Conservation (phyloP, 2,329 filamentous ascomycete species). For the Lachnellula suecica region DNA sequence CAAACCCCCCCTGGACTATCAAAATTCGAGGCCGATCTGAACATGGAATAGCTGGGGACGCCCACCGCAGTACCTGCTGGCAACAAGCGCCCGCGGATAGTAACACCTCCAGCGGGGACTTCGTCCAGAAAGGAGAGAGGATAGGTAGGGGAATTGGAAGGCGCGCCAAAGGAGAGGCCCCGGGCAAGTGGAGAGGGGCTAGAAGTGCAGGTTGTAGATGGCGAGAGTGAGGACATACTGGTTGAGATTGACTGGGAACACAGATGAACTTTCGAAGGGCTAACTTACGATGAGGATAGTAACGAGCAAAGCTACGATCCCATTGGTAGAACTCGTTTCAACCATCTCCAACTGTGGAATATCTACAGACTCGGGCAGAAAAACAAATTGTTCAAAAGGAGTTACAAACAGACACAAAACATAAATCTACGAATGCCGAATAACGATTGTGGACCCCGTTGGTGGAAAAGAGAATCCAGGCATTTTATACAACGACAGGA, state of each 20-base stretch:
- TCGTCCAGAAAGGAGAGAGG: not conserved
- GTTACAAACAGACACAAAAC: not conserved
- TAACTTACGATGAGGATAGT: not conserved
- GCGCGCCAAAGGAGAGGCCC: slow-evolving; percentile 23
- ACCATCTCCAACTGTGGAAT: not conserved
- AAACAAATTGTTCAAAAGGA: not conserved
- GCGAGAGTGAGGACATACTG: not conserved
- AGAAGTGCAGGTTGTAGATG: slow-evolving; percentile 22
- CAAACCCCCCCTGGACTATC: slow-evolving; percentile 8
- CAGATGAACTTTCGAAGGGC: too few species aligned
- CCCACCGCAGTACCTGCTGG: slow-evolving; percentile 3
- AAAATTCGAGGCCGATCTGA: slow-evolving; percentile 6
- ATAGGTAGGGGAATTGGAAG: slow-evolving; percentile 12
- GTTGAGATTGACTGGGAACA: too few species aligned
- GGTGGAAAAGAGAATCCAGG: too few species aligned
- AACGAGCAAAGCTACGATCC: not conserved
- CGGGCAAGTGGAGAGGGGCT: slow-evolving; percentile 24
- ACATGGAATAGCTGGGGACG: not conserved
- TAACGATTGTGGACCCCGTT: too few species aligned
- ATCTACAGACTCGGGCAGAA: not conserved
- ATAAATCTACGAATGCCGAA: too few species aligned
- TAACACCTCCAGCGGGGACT: not conserved
- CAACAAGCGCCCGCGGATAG: not conserved
- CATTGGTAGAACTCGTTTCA: not conserved
- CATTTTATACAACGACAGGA: too few species aligned